These are phyloP conservation scores for Fusarium solani-melongenae DNA, from an alignment of 2,329 filamentous ascomycete species.

Conservation along the genomic window DNA sequence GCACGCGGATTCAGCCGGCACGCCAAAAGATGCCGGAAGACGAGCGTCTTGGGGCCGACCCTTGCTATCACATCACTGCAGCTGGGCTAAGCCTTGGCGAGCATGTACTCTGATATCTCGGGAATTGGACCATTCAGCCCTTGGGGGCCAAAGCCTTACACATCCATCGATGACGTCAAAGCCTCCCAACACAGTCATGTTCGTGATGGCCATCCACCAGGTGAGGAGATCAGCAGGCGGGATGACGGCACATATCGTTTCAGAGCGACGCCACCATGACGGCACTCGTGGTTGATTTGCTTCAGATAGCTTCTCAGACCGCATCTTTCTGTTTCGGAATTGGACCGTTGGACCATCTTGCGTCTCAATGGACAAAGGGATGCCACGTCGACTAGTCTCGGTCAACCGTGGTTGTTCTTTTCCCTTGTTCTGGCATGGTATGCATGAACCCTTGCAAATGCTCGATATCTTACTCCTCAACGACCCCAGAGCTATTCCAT, in stretches of 20 bases:
- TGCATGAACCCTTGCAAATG: slow-evolving; percentile 12
- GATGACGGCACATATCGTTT: slow-evolving; percentile 25
- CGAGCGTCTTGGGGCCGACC: not conserved
- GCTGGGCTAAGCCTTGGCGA: not conserved
- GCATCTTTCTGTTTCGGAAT: slow-evolving; percentile 2
- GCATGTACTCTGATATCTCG: not conserved
- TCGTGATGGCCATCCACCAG: slow-evolving; percentile 24
- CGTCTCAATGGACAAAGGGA: slow-evolving; percentile 17
- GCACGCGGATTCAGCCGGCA: not conserved
- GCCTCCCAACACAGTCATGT: slow-evolving; percentile 27
- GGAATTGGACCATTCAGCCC: not conserved
- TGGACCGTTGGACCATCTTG: not conserved
- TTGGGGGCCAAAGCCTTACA: not conserved
- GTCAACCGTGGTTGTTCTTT: slow-evolving; percentile 10
- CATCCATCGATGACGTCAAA: slow-evolving; percentile 36
- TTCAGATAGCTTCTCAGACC: not conserved
- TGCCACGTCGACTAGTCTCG: slow-evolving; percentile 42
- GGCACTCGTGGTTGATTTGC: slow-evolving; percentile 1
- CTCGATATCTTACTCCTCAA: slow-evolving; percentile 15
- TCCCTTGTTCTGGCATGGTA: slow-evolving; percentile 11
- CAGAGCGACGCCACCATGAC: slow-evolving; percentile 22
- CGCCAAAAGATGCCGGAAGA: not conserved
- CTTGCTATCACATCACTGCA: not conserved
- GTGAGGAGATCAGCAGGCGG: slow-evolving; percentile 23
- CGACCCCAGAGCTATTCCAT: not conserved